These are phyloP conservation scores for Fusarium sp. DNA, from an alignment of 2,329 filamentous ascomycete species.

Conservation along the genomic window DNA sequence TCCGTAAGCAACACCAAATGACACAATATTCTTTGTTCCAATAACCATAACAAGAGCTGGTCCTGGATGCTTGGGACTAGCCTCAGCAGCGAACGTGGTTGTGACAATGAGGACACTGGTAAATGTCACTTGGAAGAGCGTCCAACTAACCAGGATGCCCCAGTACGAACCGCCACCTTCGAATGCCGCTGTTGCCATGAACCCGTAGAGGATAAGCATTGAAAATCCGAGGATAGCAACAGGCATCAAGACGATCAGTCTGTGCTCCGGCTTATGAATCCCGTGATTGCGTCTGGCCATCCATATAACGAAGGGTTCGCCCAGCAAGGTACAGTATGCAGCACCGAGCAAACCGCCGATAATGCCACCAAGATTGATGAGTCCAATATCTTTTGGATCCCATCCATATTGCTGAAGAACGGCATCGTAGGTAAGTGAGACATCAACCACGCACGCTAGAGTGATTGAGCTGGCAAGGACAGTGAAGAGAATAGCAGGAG, in stretches of 20 bases:
- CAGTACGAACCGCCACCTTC: neutral
- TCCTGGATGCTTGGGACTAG: neutral
- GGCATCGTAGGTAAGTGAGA: neutral
- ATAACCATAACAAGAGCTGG: neutral
- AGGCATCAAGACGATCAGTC: neutral
- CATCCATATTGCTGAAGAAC: neutral
- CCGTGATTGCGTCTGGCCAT: neutral
- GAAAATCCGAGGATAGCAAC: neutral
- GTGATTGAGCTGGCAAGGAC: neutral
- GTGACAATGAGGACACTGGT: neutral
- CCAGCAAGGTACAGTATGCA: neutral
- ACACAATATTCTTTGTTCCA: neutral
- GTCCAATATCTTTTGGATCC: neutral
- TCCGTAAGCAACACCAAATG: neutral
- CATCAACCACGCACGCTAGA: fast-evolving
- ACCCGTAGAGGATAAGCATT: neutral
- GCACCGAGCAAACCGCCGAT: neutral
- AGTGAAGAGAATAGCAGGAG: neutral
- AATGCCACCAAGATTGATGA: neutral
- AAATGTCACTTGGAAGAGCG: neutral
- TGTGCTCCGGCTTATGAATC: neutral
- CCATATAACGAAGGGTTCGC: neutral
- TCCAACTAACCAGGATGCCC: neutral
- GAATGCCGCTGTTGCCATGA: neutral
- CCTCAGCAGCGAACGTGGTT: neutral